Conservation (phyloP, 1,284 basidiomycete species). For the Ustilago cynodontis region DNA sequence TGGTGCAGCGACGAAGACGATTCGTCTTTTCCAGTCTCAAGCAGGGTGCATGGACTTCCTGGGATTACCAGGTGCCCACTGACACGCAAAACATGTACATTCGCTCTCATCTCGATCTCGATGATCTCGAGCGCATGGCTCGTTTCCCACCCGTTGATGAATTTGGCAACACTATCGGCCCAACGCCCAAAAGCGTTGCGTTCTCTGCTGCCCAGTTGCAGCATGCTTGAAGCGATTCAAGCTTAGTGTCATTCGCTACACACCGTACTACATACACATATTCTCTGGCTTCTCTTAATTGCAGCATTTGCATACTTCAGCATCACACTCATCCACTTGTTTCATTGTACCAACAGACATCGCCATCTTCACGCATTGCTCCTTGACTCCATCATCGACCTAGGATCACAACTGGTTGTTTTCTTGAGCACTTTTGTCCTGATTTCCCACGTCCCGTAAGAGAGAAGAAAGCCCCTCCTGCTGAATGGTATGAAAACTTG, state of each 20-base stretch:
- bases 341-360: slow-evolving; percentile 1
- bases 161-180: slow-evolving; percentile 18
- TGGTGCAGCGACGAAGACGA: slow-evolving; percentile 35
- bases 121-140: slow-evolving; percentile 47
- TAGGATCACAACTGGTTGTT: not conserved
- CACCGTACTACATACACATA: not conserved
- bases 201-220: slow-evolving; percentile 3
- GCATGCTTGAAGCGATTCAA: not conserved
- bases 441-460: too few species aligned
- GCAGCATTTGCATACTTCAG: not conserved
- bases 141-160: slow-evolving; percentile 44
- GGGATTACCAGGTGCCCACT: slow-evolving; percentile 43
- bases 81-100: slow-evolving; percentile 47
- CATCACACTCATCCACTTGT: not conserved
- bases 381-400: not conserved
- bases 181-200: not conserved
- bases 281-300: not conserved
- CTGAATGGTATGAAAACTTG: too few species aligned
- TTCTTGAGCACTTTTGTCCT: not conserved
- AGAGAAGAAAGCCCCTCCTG: too few species aligned
- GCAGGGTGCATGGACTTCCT: slow-evolving; percentile 41
- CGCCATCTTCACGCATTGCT: not conserved
- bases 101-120: slow-evolving; percentile 40
- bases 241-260: not conserved
- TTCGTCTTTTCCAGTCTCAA: slow-evolving; percentile 44